These are phyloP conservation scores for Sporisorium scitamineum DNA, from an alignment of 1,284 basidiomycete species.

Conservation along the genomic window DNA sequence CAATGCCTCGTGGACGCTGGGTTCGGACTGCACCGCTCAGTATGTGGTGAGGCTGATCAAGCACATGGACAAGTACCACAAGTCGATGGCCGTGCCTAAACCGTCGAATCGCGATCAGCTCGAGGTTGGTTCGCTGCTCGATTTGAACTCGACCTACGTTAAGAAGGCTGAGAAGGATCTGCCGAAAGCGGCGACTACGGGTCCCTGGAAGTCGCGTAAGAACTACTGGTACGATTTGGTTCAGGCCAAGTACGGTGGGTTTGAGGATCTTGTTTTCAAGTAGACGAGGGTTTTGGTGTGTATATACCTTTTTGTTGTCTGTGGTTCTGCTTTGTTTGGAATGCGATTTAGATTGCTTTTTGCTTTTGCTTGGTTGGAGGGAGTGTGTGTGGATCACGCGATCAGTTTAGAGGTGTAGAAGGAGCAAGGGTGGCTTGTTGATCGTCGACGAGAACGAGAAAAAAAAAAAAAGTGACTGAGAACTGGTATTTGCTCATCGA, in stretches of 20 bases:
- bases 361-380: too few species aligned
- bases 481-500: too few species aligned
- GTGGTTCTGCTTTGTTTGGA: neutral
- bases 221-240: slow-evolving; percentile 62
- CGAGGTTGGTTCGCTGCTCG: slow-evolving; percentile 51
- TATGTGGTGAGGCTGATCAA: slow-evolving; percentile 57
- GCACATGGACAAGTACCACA: slow-evolving; percentile 55
- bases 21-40: slow-evolving; percentile 62
- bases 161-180: slow-evolving; percentile 54
- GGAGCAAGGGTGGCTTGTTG: too few species aligned
- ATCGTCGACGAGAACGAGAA: too few species aligned
- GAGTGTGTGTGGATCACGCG: too few species aligned
- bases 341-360: neutral
- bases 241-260: slow-evolving; percentile 52
- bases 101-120: slow-evolving; percentile 25
- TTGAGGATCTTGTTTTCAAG: slow-evolving; percentile 37
- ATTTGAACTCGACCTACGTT: slow-evolving; percentile 66
- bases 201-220: slow-evolving; percentile 55
- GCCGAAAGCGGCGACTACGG: slow-evolving; percentile 59
- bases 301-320: neutral
- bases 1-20: slow-evolving; percentile 68
- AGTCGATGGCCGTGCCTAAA: slow-evolving; percentile 32
- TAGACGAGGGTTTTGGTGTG: neutral
- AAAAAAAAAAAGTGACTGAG: too few species aligned
- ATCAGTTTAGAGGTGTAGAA: too few species aligned